Percentiles rank a stretch among this genome's conserved stretches.
phyloP scores from a whole-genome alignment of 371 early-diverging fungal genomes.

The Neoconidiobolus thromboides region DNA sequence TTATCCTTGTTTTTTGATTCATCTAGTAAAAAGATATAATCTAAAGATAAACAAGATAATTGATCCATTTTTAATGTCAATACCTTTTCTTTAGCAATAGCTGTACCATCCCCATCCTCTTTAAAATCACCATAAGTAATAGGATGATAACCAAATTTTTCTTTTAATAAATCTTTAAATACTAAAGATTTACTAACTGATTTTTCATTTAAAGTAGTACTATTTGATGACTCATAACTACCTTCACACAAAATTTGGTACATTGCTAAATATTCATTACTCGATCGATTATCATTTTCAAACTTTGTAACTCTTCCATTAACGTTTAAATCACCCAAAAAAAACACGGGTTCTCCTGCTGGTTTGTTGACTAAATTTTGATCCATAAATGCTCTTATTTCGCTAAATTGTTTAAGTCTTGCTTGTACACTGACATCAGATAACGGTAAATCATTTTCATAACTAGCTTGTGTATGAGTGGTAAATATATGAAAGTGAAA shows the following conservation, averaged over 20 bases:
- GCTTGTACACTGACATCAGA: constrained; percentile 27
- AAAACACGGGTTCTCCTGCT: constrained; percentile 25
- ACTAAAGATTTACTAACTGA: not conserved
- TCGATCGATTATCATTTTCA: constrained; percentile 15
- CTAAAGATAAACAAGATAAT: constrained; percentile 38
- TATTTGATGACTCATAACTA: constrained; percentile 11
- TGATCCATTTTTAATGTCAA: constrained; percentile 33
- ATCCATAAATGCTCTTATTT: constrained; percentile 40
- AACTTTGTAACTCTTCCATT: constrained; percentile 27
- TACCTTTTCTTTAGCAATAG: constrained; percentile 31
- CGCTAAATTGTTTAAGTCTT: constrained; percentile 32
- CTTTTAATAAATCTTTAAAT: constrained; percentile 29
- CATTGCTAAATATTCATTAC: constrained; percentile 43
- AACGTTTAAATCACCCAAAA: constrained; percentile 60
- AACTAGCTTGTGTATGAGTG: constrained; percentile 66
- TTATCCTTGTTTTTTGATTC: constrained; percentile 5
- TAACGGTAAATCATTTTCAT: constrained; percentile 19
- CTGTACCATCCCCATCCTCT: constrained; percentile 16
- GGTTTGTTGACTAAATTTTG: constrained; percentile 13
- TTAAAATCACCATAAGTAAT: constrained; percentile 53
- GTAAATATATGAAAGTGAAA: constrained; percentile 48
- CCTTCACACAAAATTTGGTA: constrained; percentile 39
- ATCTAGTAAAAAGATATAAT: constrained; percentile 38
- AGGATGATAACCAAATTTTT: constrained; percentile 43
- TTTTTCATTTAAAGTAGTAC: constrained; percentile 5